Evolutionary conservation across 805 yeast species (phyloP), one percentile per base, ranked within the genome.

Genomic region (Ogataea ramenticola): DNA sequence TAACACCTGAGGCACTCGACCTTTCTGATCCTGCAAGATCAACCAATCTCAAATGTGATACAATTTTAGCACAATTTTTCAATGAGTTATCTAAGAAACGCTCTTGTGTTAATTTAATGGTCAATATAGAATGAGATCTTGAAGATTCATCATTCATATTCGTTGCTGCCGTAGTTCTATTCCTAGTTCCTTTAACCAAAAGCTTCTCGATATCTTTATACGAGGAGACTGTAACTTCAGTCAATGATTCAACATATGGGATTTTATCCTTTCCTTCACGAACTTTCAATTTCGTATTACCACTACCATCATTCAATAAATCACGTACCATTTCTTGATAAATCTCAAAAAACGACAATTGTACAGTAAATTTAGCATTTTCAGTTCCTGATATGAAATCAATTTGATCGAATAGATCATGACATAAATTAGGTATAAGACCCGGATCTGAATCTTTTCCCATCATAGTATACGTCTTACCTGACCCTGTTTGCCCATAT

Each of bases 401-500:
- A 35, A 70, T 62, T 39, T 68, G 67, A 2, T 61, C 57, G 50
- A 84, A 74, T 12, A 86, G 62, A 45, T 75, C 78, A 26, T 62
- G 49, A 44, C 87, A 75, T 14, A 82, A 66, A 42, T 70, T 47
- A 0, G 93, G 90, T 35, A 86, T 80, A 57, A 86, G 66, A 0
- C 95, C 95, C 14, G 75, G 75, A 1, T 71, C 65, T 4, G 51
- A 49, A 0, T 60, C 55, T 14, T 68, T 46, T 0, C 86, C 83
- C 64, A 86, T 75, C 91, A 86, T 86, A 1, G 95, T 85, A 62
- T 73, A 80, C 0, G 91, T 79, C 55, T 86, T 86, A 1, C 95
- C 95, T 0, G 91, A 75, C 0, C 85, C 89, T 0, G 95, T 86
- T 61, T 86, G 95, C 8, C 96, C 96, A 61, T 89, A 88, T 62